Base-by-base conservation (phyloP, 2,329 filamentous ascomycete genomes). In the Dactylellina drechsleri region DNA sequence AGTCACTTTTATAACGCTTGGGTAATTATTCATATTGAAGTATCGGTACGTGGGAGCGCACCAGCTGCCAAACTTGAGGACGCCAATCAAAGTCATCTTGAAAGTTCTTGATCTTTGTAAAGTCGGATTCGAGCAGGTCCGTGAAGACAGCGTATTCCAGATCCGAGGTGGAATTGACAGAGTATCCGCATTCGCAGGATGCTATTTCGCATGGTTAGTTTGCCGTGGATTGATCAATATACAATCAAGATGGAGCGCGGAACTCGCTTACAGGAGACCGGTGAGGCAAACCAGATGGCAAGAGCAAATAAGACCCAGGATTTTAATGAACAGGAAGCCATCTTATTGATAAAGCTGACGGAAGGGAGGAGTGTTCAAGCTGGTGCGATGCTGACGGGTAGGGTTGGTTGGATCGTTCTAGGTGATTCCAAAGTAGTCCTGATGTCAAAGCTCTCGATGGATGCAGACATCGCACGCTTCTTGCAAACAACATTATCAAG, bases 161-260 rank as follows among this genome's bases (percentile, higher is more conserved):
- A 28, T 82, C 81, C 53, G 82, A 79, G n/a, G 83, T 84, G 45
- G 84, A 81, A 74, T 83, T 83, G 52, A 89, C 81, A 2, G 85
- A 85, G 81, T 92, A 93, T 60, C 91, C 91, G 80, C 91, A 94
- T 78, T 91, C 87, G 82, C 91, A 93, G 2, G 62, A 66, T 8
- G 57, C 70, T 73, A 40, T 18, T n/a, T 10, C 4, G 13, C 20
- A 31, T 58, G n/a, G 16, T 57, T 40, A 66, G 31, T 40, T 31
- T 45, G n/a, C 2, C 1, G n/a, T 54, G 16, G 43, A 13, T 52
- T 23, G 40, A 31, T 40, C 10, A 26, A 23, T 36, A 20, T 13
- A 31, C 2, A 23, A 23, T 23, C 23, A 40, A 40, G 40, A n/a
- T 26, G 31, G 15, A 31, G 16, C 2, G 8, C 10, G 8, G 12